Conservation (phyloP, 805 yeast genomes). For the Starmerella kuoi region DNA sequence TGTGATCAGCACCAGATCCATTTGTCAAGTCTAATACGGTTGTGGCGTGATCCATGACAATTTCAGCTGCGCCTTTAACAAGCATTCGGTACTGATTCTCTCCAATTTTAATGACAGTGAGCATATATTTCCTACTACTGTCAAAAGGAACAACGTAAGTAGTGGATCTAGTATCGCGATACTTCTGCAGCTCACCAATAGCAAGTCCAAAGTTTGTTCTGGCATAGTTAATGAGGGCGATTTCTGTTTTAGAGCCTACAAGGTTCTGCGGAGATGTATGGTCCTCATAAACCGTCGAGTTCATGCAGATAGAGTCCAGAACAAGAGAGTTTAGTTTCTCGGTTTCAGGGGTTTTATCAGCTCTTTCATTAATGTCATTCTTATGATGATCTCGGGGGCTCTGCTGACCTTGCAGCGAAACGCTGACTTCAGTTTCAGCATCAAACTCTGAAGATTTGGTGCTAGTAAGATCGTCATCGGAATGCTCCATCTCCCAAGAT, state of each 20-base stretch:
- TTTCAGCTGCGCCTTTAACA: slow-evolving; percentile 91
- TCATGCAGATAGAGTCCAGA: slow-evolving; percentile 52
- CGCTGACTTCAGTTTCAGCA: neutral
- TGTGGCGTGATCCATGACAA: slow-evolving; percentile 53
- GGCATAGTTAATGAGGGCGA: slow-evolving; percentile 68
- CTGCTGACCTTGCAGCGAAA: neutral
- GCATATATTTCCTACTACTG: slow-evolving; percentile 87
- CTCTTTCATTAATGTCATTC: neutral
- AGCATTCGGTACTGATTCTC: slow-evolving; percentile 42
- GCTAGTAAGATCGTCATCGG: neutral
- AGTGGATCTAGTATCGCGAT: slow-evolving; percentile 36
- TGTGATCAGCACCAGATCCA: neutral
- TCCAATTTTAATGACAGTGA: slow-evolving; percentile 47
- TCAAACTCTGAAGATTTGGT: slow-evolving; percentile 24
- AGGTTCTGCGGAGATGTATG: slow-evolving; percentile 41
- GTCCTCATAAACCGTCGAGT: slow-evolving; percentile 79
- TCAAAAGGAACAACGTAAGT: slow-evolving; percentile 82
- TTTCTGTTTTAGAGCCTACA: slow-evolving; percentile 89
- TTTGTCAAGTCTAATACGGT: slow-evolving; percentile 7
- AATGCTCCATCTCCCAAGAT: slow-evolving; percentile 22
- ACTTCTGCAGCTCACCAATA: slow-evolving; percentile 35
- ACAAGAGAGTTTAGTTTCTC: slow-evolving; percentile 23
- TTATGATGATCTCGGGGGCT: neutral
- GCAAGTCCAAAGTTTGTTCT: slow-evolving; percentile 38
- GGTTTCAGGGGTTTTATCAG: neutral